A percentile compares a stretch with the other conserved stretches of the same genome.
phyloP scores from a whole-genome alignment of 139 green algal species.

The Bryopsis sp. region DNA sequence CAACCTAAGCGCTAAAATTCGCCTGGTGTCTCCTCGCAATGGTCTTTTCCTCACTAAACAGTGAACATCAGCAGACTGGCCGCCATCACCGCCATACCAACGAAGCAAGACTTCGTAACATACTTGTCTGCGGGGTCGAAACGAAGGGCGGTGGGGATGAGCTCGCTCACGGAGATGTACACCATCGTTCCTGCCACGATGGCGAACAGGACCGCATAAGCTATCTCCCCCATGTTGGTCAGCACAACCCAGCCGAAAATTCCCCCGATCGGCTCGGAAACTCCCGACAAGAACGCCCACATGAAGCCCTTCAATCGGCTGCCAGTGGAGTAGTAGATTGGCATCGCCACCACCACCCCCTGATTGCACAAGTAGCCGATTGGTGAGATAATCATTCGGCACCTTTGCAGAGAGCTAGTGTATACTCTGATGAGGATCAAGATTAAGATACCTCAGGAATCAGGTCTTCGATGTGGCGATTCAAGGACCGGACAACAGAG shows the following conservation, averaged over 20 bases:
- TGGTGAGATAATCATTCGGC: too few species aligned
- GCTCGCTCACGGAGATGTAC: constrained; percentile 64
- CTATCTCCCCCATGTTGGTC: constrained; percentile 40
- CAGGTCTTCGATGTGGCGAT: too few species aligned
- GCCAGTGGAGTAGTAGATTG: constrained; percentile 72
- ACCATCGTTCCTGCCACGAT: constrained; percentile 73
- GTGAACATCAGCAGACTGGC: constrained; percentile 56
- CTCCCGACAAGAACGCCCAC: constrained; percentile 52
- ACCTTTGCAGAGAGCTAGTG: too few species aligned
- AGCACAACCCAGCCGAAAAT: constrained; percentile 32
- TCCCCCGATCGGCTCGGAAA: constrained; percentile 64
- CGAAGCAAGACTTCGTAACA: constrained; percentile 37
- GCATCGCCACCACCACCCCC: constrained; percentile 66
- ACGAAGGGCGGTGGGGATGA: constrained; percentile 68
- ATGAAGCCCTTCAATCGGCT: constrained; percentile 57
- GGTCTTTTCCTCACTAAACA: too few species aligned
- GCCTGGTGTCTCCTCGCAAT: too few species aligned
- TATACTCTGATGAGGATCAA: too few species aligned
- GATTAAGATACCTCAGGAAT: too few species aligned
- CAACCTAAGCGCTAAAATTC: too few species aligned
- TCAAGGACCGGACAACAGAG: too few species aligned
- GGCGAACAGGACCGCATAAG: constrained; percentile 54
- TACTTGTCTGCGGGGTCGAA: constrained; percentile 57
- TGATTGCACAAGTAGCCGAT: too few species aligned
- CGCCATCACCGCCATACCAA: constrained; percentile 65